Evolutionary conservation across 2,329 filamentous ascomycete species (phyloP), one percentile per base, ranked within the genome.

Genomic region (Parastagonospora nodorum): DNA sequence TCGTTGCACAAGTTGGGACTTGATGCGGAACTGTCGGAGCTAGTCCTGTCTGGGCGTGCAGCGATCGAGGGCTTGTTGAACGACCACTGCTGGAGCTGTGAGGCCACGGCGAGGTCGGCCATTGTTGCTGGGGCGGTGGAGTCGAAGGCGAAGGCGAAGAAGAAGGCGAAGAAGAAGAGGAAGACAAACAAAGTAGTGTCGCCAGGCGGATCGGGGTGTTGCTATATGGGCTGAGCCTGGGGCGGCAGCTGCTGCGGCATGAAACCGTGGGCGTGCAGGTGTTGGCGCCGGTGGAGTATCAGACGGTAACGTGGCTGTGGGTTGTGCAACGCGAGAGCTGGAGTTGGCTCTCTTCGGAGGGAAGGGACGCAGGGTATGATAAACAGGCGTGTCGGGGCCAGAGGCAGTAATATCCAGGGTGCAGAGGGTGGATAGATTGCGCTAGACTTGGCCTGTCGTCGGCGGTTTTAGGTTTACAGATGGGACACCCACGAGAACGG

Each of bases 81-180:
- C 38, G 68, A 53, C 72, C 72, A 74, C 55, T 71, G 71, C 55
- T 69, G 66, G 45, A 74, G 64, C 57, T 73, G 69, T 30, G 67
- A 55, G 39, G 69, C 60, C 12, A 66, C 67, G 15, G 60, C 56
- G 42, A 69, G 54, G 65, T 66, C 59, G 57, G 59, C 66, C 69
- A 72, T 71, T 53, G 35, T 65, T 51, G 54, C 14, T 56, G 45
- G 39, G 48, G 43, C 19, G 19, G 19, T 24, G 19, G 19, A 24
- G 19, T 24, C 19, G 19, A 24, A 37, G 48, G 43, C 30, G 42
- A 49, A 46, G 27, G 10, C 5, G 35, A 41, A 4, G 47, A 40
- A 42, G 43, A 10, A 24, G 19, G 43, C 30, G 42, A 49, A 46
- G 27, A 12, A 5, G 35, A 41, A 4, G 47, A 40, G 40, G 43